Percentiles rank a stretch among this genome's conserved stretches.
Evolutionary conservation across 257 asterid species (phyloP).

Genomic region (Ilex asprella): DNA sequence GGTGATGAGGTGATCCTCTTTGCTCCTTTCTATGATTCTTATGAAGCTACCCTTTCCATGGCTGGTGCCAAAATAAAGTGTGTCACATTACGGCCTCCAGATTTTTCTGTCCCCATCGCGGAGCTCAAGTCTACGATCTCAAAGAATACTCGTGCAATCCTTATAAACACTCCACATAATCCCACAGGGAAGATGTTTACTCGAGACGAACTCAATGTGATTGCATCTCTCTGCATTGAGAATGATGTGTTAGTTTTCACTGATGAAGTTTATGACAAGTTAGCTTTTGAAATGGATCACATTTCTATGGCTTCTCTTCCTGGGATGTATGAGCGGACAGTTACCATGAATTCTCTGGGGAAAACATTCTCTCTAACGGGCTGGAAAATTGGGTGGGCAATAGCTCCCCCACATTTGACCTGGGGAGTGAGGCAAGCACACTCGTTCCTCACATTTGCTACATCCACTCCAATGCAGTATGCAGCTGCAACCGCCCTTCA

Average conservation of each 20-base stretch:
- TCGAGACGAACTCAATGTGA: slow-evolving; percentile 50
- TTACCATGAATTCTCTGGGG: slow-evolving; percentile 83
- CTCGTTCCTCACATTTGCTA: slow-evolving; percentile 81
- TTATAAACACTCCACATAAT: slow-evolving; percentile 89
- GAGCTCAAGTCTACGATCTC: slow-evolving; percentile 62
- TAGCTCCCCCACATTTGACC: slow-evolving; percentile 82
- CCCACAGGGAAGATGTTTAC: slow-evolving; percentile 98
- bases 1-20: slow-evolving; percentile 89
- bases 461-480: slow-evolving; percentile 91
- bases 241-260: slow-evolving; percentile 66
- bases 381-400: slow-evolving; percentile 98
- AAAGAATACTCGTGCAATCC: slow-evolving; percentile 76
- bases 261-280: slow-evolving; percentile 89
- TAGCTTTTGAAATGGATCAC: slow-evolving; percentile 89
- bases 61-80: slow-evolving; percentile 84
- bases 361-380: slow-evolving; percentile 94
- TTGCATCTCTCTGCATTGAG: slow-evolving; percentile 73
- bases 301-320: slow-evolving; percentile 87
- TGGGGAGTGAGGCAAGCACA: slow-evolving; percentile 98
- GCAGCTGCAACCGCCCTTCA: slow-evolving; percentile 82
- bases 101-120: slow-evolving; percentile 73
- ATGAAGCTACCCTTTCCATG: slow-evolving; percentile 93
- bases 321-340: slow-evolving; percentile 78
- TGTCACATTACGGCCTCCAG: slow-evolving; percentile 68
- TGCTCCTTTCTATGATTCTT: slow-evolving; percentile 95